Base-by-base conservation (phyloP, 495 filamentous ascomycete genomes). In the Penicillium arizonense region DNA sequence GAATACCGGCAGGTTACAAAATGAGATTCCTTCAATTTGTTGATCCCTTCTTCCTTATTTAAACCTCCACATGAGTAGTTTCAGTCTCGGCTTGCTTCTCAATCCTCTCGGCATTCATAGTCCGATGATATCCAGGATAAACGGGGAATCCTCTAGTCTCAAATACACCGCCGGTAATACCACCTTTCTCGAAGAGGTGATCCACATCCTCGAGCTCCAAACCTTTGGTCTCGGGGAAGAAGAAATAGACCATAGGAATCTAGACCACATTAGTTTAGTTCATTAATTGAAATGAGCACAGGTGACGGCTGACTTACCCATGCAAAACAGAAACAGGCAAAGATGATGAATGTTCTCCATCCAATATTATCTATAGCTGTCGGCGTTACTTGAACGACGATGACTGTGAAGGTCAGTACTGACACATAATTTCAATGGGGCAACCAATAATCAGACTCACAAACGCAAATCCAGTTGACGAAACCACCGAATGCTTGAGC, bases 161-260 rank as follows among this genome's bases (percentile, higher is more conserved):
- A 21, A 63, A 67, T 5, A 73, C 70, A 16, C 70, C 70, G 7
- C 70, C 70, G 1, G 70, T 73, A n/a, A 71, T 42, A 0, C 70
- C 70, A 0, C 68, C 62, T 26, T 58, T 62, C 8, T 48, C 52
- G n/a, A 71, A 73, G 1, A 73, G 82, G 48, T 88, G 75, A 57
- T 91, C 87, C 41, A 91, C 87, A 68, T 90, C 87, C 60, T 92
- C 88, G 4, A 92, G 77, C 16, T 82, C 85, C 18, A 87, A 77
- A 4, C 75, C 68, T 14, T 80, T 81, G 8, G 86, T 87, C 65
- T 88, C 86, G 5, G 83, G 85, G 62, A 81, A 87, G 67, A 78
- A 77, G 60, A 87, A 79, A 64, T 81, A 88, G 7, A 87, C 77
- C 57, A 86, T 77, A 1, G 83, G 82, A 4, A 87, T 77, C 71